A percentile compares a stretch with the other conserved stretches of the same genome.
phyloP scores from a whole-genome alignment of 2,329 filamentous ascomycete genomes.

The Fusarium haematococcum region DNA sequence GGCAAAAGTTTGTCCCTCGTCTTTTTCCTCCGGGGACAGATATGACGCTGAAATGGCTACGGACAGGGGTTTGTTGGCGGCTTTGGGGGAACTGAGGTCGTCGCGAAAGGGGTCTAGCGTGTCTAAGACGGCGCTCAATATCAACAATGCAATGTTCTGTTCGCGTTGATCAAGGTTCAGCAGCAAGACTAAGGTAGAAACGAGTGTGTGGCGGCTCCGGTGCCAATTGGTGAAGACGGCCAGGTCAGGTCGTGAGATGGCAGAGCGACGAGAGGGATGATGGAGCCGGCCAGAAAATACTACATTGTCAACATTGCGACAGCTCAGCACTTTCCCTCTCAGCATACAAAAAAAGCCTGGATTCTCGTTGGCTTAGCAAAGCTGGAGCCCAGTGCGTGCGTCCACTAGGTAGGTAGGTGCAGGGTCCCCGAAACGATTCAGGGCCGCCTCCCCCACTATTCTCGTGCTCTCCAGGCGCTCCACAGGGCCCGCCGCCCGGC shows the following conservation, averaged over 20 bases:
- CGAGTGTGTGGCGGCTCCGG: slow-evolving; percentile 25
- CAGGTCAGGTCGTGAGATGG: slow-evolving; percentile 20
- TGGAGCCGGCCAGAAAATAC: slow-evolving; percentile 25
- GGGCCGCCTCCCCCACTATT: slow-evolving; percentile 8
- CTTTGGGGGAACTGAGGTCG: slow-evolving; percentile 25
- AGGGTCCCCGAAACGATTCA: slow-evolving; percentile 7
- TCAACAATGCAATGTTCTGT: neutral
- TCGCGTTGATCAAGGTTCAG: slow-evolving; percentile 9
- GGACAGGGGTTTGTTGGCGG: slow-evolving; percentile 28
- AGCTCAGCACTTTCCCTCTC: slow-evolving; percentile 27
- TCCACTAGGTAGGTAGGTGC: neutral
- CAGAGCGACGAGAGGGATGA: slow-evolving; percentile 29
- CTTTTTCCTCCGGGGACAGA: slow-evolving; percentile 21
- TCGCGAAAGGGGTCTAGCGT: slow-evolving; percentile 29
- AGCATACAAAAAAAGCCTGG: slow-evolving; percentile 7
- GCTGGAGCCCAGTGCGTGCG: neutral
- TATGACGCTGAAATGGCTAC: slow-evolving; percentile 16
- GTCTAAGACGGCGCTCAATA: slow-evolving; percentile 9
- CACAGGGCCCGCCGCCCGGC: slow-evolving; percentile 3
- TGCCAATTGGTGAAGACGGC: slow-evolving; percentile 27
- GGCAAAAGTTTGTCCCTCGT: neutral
- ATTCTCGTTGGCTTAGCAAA: slow-evolving; percentile 28
- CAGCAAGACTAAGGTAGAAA: slow-evolving; percentile 10
- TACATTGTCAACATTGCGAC: slow-evolving; percentile 42
- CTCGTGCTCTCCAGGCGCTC: slow-evolving; percentile 1